Evolutionary conservation across 2,329 filamentous ascomycete genomes (phyloP).

Genomic region (Aspergillus udagawae): DNA sequence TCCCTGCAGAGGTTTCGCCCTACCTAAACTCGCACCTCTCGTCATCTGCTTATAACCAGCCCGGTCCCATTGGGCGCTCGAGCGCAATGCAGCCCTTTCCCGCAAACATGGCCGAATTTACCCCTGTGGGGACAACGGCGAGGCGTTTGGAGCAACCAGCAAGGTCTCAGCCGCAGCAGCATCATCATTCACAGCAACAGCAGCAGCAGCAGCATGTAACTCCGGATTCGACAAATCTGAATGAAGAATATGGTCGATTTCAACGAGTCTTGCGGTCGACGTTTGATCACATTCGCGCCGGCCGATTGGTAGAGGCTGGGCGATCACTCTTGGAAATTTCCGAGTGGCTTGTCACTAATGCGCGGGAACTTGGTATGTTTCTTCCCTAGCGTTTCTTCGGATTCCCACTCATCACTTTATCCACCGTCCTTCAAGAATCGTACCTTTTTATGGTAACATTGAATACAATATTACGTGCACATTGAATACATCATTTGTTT

Average conservation of each 20-base stretch:
- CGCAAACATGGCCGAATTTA: constrained; percentile 50
- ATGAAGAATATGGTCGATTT: constrained; percentile 65
- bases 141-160: constrained; percentile 34
- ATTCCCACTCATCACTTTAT: constrained; percentile 1
- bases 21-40: constrained; percentile 63
- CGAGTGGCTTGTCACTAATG: constrained; percentile 63
- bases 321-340: constrained; percentile 58
- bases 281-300: constrained; percentile 66
- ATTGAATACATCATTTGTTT: background rate
- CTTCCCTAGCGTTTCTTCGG: constrained; percentile 17
- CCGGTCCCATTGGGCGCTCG: constrained; percentile 53
- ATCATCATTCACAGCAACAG: constrained; percentile 12
- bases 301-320: constrained; percentile 57
- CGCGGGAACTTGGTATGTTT: constrained; percentile 61
- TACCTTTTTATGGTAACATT: background rate
- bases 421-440: background rate
- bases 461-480: background rate
- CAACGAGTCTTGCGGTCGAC: constrained; percentile 56
- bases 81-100: constrained; percentile 50
- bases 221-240: constrained; percentile 50
- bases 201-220: constrained; percentile 19
- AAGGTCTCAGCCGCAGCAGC: constrained; percentile 21
- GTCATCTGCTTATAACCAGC: constrained; percentile 57
- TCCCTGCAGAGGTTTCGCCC: constrained; percentile 54
- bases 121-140: constrained; percentile 30